phyloP scores from a whole-genome alignment of 768 basidiomycete species.

The Rhodotorula kratochvilovae region DNA sequence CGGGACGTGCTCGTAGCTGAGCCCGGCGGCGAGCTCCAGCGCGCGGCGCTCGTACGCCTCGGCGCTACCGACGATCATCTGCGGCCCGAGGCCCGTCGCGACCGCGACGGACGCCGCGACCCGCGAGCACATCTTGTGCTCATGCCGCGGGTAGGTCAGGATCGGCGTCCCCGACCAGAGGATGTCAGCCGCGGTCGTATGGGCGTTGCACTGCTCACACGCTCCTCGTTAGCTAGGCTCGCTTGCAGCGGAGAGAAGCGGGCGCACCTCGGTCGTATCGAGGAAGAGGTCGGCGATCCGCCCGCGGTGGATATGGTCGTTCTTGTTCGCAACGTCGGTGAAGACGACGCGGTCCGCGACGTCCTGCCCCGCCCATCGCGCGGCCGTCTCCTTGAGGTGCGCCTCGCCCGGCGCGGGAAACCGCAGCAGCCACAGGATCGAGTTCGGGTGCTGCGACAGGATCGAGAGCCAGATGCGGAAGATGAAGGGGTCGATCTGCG shows the following conservation, averaged over 20 bases:
- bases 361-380: constrained; percentile 53
- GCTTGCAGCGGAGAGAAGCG: neutral
- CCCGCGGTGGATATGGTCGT: constrained; percentile 52
- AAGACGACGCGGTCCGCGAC: constrained; percentile 54
- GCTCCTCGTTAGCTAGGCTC: neutral
- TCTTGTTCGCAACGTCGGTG: constrained; percentile 55
- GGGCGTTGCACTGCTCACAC: constrained; percentile 54
- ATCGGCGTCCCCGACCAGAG: constrained; percentile 57
- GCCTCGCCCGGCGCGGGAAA: constrained; percentile 55
- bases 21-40: constrained; percentile 49
- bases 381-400: constrained; percentile 52
- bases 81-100: constrained; percentile 54
- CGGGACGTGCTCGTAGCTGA: constrained; percentile 37
- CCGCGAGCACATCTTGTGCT: constrained; percentile 55
- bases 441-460: constrained; percentile 51
- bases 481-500: constrained; percentile 44
- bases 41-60: constrained; percentile 55
- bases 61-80: constrained; percentile 53
- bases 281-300: constrained; percentile 56
- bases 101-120: constrained; percentile 55
- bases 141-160: constrained; percentile 53
- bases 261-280: constrained; percentile 55
- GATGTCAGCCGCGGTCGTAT: constrained; percentile 56
- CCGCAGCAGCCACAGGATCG: constrained; percentile 57
- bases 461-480: constrained; percentile 56